These are phyloP conservation scores for Rutstroemia sp. DNA, from an alignment of 2,329 filamentous ascomycete genomes.

Conservation along the genomic window DNA sequence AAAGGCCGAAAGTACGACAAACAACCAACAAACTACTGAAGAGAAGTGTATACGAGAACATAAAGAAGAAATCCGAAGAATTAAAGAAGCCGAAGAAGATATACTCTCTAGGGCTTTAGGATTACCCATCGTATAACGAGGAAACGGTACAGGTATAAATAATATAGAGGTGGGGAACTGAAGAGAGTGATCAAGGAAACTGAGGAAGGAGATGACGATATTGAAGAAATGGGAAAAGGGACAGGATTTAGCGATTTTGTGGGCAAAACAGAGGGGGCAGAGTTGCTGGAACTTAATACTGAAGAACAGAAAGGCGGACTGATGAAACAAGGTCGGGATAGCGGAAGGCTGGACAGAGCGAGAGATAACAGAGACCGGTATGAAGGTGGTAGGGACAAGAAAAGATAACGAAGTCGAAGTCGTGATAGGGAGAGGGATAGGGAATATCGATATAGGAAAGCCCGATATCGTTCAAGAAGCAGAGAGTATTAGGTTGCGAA, in stretches of 20 bases:
- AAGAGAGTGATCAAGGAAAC: constrained; percentile 44
- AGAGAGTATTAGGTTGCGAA: no score
- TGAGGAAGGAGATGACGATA: constrained; percentile 32
- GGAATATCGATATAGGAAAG: constrained; percentile 7
- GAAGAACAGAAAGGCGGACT: constrained; percentile 18
- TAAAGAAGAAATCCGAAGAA: constrained; percentile 67
- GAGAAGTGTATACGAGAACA: constrained; percentile 53
- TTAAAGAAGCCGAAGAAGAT: constrained; percentile 91
- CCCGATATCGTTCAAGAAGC: constrained; percentile 22
- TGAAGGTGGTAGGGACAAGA: constrained; percentile 23
- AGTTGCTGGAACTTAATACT: constrained; percentile 7
- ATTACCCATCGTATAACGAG: constrained; percentile 57
- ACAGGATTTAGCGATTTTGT: constrained; percentile 28
- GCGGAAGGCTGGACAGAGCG: constrained; percentile 10
- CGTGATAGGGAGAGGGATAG: constrained; percentile 19
- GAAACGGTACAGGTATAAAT: constrained; percentile 52
- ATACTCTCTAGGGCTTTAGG: constrained; percentile 79
- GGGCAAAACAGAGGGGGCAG: constrained; percentile 19
- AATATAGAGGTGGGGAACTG: constrained; percentile 59
- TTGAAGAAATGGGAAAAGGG: constrained; percentile 24
- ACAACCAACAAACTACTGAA: constrained; percentile 50
- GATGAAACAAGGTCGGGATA: constrained; percentile 11
- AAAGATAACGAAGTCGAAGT: constrained; percentile 27
- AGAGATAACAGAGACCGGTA: constrained; percentile 26
- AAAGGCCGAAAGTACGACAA: constrained; percentile 44